Evolutionary conservation across 2,329 filamentous ascomycete species (phyloP), one percentile per base, ranked within the genome.

Genomic region (Phaeosphaeria sp.): DNA sequence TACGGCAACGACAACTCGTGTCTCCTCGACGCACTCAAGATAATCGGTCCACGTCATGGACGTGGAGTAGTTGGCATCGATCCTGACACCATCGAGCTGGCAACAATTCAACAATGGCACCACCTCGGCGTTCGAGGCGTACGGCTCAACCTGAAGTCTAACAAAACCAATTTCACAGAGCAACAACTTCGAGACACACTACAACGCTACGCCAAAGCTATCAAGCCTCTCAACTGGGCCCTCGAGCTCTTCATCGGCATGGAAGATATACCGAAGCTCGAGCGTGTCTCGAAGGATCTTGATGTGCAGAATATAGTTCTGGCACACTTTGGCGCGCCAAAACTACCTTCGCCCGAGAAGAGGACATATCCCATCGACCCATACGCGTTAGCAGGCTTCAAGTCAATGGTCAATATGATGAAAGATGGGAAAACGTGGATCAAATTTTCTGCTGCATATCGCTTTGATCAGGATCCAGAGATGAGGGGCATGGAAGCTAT

Each of bases 1-100:
- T 89, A 89, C 68, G 86, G 84, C 22, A 77, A 79, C 51, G 86
- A 89, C 72, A 89, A 89, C 64, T 77, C 80, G 0, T 87, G 85
- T 65, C 74, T 88, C 3, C 77, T 89, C 13, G 81, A 85, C 44
- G 84, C 84, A 0, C 76, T 89, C 13, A 66, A 71, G 6, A 70
- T 69, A 11, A 70, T 89, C 2, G 85, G 85, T 0, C 79, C 82
- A 0, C 68, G 71, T 15, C 78, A 79, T 40, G 86, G 80, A 7
- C 78, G 86, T 45, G 87, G 80, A 2, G 82, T 89, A 6, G 83
- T 89, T 2, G 79, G 80, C 6, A 82, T 89, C 63, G 83, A 88
- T 55, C 82, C 85, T 0, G 63, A 74, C 1, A 81, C 78, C 2
- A 61, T 56, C 15, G 47, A 49, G 1, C 17, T 58, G 3, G 20